Percentiles rank a stretch among this genome's conserved stretches.
Conservation (phyloP, 2,329 filamentous ascomycete species). For the Cercospora sp. region DNA sequence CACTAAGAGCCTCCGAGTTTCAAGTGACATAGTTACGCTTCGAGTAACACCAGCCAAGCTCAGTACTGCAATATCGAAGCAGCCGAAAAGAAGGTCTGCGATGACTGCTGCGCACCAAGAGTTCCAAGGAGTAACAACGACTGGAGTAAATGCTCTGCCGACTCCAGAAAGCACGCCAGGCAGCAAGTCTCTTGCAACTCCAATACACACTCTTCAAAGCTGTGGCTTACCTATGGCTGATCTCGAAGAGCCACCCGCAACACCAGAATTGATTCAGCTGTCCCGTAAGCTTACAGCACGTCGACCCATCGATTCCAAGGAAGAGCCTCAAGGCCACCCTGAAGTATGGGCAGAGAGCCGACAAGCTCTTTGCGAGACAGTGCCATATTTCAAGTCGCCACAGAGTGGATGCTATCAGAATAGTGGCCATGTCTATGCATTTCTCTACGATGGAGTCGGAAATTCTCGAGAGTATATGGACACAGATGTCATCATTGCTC, state of each 20-base stretch:
- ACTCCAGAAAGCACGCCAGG: neutral
- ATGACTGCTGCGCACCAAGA: neutral
- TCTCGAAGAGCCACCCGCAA: neutral
- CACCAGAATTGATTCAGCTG: slow-evolving; percentile 20
- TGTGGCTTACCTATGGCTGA: neutral
- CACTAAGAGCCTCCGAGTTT: neutral
- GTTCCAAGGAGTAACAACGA: neutral
- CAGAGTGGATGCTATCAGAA: slow-evolving; percentile 61
- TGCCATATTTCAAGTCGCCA: slow-evolving; percentile 63
- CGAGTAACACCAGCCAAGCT: neutral
- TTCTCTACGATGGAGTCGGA: slow-evolving; percentile 61
- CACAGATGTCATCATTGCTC: slow-evolving; percentile 63
- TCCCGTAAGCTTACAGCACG: slow-evolving; percentile 33
- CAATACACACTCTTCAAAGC: neutral
- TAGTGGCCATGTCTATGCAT: slow-evolving; percentile 54
- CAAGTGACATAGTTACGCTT: neutral
- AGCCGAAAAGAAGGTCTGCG: neutral
- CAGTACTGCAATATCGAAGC: neutral
- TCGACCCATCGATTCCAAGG: slow-evolving; percentile 34
- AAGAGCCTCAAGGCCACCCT: slow-evolving; percentile 44
- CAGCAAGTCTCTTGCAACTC: neutral
- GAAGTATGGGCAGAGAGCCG: slow-evolving; percentile 60
- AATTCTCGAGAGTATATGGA: slow-evolving; percentile 58
- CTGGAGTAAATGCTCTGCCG: neutral
- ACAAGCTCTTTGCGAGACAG: slow-evolving; percentile 63